Evolutionary conservation across 129 eudicot species (phyloP).

Genomic region (Kitagawia praeruptora): DNA sequence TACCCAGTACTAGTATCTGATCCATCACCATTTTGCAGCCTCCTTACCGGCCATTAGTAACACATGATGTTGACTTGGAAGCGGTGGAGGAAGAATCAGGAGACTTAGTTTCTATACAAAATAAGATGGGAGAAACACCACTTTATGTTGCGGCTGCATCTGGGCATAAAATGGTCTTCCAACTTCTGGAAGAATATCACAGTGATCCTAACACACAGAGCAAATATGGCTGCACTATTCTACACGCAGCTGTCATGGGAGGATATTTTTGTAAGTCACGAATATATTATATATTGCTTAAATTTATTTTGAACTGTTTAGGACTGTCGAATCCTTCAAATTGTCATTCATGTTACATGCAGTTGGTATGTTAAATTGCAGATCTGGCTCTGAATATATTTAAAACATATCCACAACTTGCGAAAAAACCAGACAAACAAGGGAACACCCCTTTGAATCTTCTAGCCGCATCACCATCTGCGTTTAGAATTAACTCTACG

Average conservation of each 20-base stretch:
- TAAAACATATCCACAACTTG: conserved; percentile 7
- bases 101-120: not conserved
- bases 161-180: not conserved
- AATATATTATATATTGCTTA: too few relatives aligned
- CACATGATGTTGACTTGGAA: not conserved
- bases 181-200: not conserved
- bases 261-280: conserved; percentile 3
- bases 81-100: not conserved
- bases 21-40: too few relatives aligned
- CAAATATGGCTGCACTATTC: not conserved
- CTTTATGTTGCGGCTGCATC: not conserved
- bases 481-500: not conserved
- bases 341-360: too few relatives aligned
- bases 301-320: too few relatives aligned
- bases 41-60: not conserved
- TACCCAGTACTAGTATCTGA: too few relatives aligned
- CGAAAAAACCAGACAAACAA: not conserved
- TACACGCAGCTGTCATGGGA: conserved; percentile 11
- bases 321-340: too few relatives aligned
- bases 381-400: not conserved
- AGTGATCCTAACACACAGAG: conserved; percentile 4
- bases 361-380: not conserved
- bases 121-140: conserved; percentile 9
- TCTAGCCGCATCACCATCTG: conserved; percentile 1
- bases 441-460: conserved; percentile 10